These are phyloP conservation scores for Scheffersomyces quercinus DNA, from an alignment of 1,139 yeast genomes.

Conservation along the genomic window DNA sequence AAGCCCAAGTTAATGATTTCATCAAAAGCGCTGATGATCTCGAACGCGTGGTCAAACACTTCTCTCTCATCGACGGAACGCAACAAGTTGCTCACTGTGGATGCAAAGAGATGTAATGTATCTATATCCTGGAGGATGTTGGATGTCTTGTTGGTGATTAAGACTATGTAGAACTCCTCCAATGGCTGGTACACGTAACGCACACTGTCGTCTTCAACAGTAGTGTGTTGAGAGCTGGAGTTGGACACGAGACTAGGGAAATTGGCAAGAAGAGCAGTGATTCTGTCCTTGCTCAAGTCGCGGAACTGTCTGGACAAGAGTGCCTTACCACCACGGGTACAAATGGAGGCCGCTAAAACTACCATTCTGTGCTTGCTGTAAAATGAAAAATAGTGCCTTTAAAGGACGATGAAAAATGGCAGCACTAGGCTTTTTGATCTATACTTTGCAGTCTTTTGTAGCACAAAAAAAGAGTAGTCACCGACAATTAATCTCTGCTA, in stretches of 20 bases:
- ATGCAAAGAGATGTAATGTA: constrained; percentile 83
- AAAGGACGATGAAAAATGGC: no score
- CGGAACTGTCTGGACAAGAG: constrained; percentile 90
- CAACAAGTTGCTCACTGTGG: constrained; percentile 75
- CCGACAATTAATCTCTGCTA: no score
- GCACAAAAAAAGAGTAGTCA: no score
- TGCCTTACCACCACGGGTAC: constrained; percentile 94
- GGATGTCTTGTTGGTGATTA: constrained; percentile 88
- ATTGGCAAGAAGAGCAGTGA: constrained; percentile 80
- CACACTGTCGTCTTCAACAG: constrained; percentile 89
- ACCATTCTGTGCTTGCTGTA: constrained; percentile 15
- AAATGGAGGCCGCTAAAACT: constrained; percentile 89
- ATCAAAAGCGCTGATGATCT: constrained; percentile 88
- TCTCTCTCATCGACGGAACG: constrained; percentile 80
- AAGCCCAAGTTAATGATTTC: constrained; percentile 90
- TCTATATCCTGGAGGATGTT: constrained; percentile 94
- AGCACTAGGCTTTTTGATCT: no score
- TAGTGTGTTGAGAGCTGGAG: constrained; percentile 81
- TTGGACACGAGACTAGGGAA: constrained; percentile 80
- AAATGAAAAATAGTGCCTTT: no score
- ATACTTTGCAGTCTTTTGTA: no score
- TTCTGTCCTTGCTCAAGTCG: constrained; percentile 82
- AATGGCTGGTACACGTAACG: constrained; percentile 95
- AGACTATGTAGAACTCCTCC: constrained; percentile 88
- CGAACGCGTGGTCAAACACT: constrained; percentile 82